phyloP scores from a whole-genome alignment of 169 alveolate species.

The Cryptosporidium sp. region DNA sequence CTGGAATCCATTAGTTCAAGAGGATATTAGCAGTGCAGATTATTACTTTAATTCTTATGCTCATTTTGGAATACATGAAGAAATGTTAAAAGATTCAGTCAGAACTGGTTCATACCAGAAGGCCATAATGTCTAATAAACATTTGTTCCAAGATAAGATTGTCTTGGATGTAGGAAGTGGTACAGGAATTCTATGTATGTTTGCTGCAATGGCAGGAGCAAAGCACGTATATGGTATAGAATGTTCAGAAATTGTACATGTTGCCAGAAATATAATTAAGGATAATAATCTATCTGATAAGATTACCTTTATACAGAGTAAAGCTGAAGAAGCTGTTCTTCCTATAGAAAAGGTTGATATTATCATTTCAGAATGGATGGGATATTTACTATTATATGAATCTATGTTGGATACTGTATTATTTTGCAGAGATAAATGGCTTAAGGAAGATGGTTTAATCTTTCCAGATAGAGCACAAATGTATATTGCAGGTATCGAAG shows the following conservation, averaged over 20 bases:
- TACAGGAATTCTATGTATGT: constrained; percentile 96
- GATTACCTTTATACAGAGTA: constrained; percentile 93
- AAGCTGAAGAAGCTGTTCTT: constrained; percentile 96
- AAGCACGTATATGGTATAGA: constrained; percentile 98
- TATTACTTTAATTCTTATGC: constrained; percentile 97
- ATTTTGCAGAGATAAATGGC: constrained; percentile 97
- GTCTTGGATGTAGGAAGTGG: constrained; percentile 99
- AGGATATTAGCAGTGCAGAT: constrained; percentile 84
- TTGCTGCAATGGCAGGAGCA: constrained; percentile 98
- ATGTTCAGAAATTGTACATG: constrained; percentile 93
- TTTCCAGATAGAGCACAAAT: constrained; percentile 96
- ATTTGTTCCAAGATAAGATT: constrained; percentile 93
- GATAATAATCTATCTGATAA: constrained; percentile 90
- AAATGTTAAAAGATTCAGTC: constrained; percentile 96
- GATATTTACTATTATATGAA: constrained; percentile 97
- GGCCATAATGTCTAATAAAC: constrained; percentile 93
- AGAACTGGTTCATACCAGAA: constrained; percentile 94
- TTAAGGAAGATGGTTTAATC: constrained; percentile 93
- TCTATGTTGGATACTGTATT: constrained; percentile 96
- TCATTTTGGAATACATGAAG: constrained; percentile 96
- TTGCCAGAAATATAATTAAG: constrained; percentile 91
- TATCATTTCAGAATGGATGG: constrained; percentile 99
- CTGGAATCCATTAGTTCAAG: constrained; percentile 71
- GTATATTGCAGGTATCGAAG: constrained; percentile 96
- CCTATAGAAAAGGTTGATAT: constrained; percentile 97